phyloP scores from a whole-genome alignment of 768 basidiomycete species.

The Mycena kentingensis region DNA sequence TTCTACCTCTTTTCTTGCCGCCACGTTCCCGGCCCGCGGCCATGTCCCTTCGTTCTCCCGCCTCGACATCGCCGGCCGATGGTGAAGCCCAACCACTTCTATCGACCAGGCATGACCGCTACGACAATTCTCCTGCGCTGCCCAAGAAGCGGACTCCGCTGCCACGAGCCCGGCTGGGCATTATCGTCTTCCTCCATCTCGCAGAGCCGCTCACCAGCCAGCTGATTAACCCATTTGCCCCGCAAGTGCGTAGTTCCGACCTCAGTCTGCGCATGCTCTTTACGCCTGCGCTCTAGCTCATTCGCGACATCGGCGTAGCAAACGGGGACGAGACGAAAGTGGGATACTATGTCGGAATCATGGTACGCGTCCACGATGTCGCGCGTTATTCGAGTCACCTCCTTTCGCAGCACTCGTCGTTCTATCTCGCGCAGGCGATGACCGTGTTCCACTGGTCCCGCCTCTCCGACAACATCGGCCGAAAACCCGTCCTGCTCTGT shows the following conservation, averaged over 20 bases:
- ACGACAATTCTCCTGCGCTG: too few relatives aligned
- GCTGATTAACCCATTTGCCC: constrained; percentile 56
- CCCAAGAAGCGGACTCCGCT: constrained; percentile 44
- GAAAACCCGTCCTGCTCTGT: constrained; percentile 60
- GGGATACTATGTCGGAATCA: constrained; percentile 64
- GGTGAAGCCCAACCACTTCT: too few relatives aligned
- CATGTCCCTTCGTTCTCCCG: too few relatives aligned
- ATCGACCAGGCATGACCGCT: too few relatives aligned
- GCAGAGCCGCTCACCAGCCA: constrained; percentile 58
- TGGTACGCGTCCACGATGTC: constrained; percentile 41
- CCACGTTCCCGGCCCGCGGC: too few relatives aligned
- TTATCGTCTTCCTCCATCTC: constrained; percentile 60
- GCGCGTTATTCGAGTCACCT: neutral
- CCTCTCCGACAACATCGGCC: constrained; percentile 60
- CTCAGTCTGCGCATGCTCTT: neutral
- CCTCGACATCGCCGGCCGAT: too few relatives aligned
- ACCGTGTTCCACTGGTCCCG: constrained; percentile 67
- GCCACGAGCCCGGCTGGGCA: constrained; percentile 55
- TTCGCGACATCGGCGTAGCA: constrained; percentile 49
- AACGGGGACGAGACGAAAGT: constrained; percentile 53
- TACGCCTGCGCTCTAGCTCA: constrained; percentile 31
- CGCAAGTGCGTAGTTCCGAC: constrained; percentile 37
- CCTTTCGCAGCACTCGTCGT: constrained; percentile 53
- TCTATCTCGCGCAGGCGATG: constrained; percentile 58
- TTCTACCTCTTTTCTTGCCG: too few relatives aligned